Percentiles rank a stretch among this genome's conserved stretches.
These are phyloP conservation scores for Phaeodactylum tricornutum DNA, from an alignment of 108 stramenopile genomes.

Conservation along the genomic window DNA sequence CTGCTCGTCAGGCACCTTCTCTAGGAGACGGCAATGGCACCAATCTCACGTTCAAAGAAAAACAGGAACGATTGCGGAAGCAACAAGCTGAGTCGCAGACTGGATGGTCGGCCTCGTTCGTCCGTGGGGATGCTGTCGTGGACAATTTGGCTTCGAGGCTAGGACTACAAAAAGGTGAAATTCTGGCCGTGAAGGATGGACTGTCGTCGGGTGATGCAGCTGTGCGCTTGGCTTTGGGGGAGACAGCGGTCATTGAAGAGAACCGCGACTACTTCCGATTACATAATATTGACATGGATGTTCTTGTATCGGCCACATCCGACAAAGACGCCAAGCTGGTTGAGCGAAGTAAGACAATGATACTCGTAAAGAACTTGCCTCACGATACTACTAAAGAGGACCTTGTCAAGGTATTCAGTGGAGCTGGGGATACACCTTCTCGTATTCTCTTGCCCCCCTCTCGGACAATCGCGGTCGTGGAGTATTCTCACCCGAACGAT, in stretches of 20 bases:
- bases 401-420: conserved; percentile 79
- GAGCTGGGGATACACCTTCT: conserved; percentile 40
- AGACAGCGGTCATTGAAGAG: conserved; percentile 92
- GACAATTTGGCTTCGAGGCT: conserved; percentile 85
- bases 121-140: conserved; percentile 93
- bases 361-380: conserved; percentile 97
- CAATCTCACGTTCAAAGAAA: conserved; percentile 78
- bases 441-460: conserved; percentile 84
- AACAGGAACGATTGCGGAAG: conserved; percentile 79
- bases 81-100: conserved; percentile 51
- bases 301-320: conserved; percentile 46
- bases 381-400: conserved; percentile 77
- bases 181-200: conserved; percentile 88
- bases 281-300: conserved; percentile 86
- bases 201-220: conserved; percentile 80
- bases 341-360: conserved; percentile 70
- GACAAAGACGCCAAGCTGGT: conserved; percentile 6
- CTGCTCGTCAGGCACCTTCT: conserved; percentile 45
- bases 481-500: conserved; percentile 78
- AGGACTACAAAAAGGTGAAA: conserved; percentile 80
- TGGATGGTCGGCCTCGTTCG: conserved; percentile 92
- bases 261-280: conserved; percentile 82
- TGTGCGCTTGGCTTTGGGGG: conserved; percentile 90
- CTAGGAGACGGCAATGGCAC: conserved; percentile 6
- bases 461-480: conserved; percentile 83